Base-by-base conservation (phyloP, 805 yeast genomes). In the Maudiozyma turicensis region DNA sequence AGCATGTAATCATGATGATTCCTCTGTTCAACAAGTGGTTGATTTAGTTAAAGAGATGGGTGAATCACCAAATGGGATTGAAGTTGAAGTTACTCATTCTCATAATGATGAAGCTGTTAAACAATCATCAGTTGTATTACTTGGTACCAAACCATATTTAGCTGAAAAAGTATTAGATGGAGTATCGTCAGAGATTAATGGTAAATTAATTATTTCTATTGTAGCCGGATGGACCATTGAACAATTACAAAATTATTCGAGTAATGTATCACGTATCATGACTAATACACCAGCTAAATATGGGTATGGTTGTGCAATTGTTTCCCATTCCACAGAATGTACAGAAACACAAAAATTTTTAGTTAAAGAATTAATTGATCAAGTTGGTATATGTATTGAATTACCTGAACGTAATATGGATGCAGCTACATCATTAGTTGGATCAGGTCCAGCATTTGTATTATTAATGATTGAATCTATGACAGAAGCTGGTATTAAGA, bases 391-490 rank as follows among this genome's bases (percentile, higher is more conserved):
- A 55, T 68, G 79, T 48, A 66, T 70, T 50, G 79, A 77, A 56
- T 69, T 86, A 41, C 91, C 90, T 15, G 99, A 93, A 68, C 84
- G 84, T 64, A 86, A 88, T 67, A 89, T 91, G 89, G 98, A 93
- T 64, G 96, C 91, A 4, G 95, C 96, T 40, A 91, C 98, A 8
- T 85, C 96, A 0, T 74, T 93, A 44, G 88, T 93, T 49, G 99
- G 99, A 1, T 87, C 96, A 1, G 99, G 96, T 1, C 97, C 98
- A 1, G 99, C 99, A 0, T 93, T 91, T 65, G 85, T 87, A 46
- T 74, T 90, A 58, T 71, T 89, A 58, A 82, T 91, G 81, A 74
- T 91, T 75, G 98, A 93, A 71, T 82, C 96, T 0, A 69, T 93
- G 69, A 82, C 86, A 57, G 99, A 93, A 60, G 95, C 97, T 52